A percentile compares a stretch with the other conserved stretches of the same genome.
Conservation (phyloP, 1,284 basidiomycete species). For the Moesziomyces sp. region DNA sequence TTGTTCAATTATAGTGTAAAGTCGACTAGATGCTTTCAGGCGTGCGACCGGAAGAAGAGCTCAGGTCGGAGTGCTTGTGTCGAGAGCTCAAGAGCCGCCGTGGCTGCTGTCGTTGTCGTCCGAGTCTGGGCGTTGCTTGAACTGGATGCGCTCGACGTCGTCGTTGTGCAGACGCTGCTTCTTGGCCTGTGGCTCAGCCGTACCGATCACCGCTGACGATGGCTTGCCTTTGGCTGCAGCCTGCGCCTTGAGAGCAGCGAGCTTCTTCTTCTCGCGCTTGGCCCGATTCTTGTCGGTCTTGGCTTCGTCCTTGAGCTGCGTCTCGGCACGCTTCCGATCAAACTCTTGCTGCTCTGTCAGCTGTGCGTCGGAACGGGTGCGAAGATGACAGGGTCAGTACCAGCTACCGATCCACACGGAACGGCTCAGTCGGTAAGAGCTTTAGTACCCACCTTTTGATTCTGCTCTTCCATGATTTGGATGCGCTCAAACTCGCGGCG, state of each 20-base stretch:
- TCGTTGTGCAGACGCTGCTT: slow-evolving; percentile 31
- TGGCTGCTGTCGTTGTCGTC: slow-evolving; percentile 1
- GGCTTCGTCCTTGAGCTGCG: slow-evolving; percentile 64
- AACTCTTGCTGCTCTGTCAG: slow-evolving; percentile 52
- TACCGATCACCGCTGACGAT: background rate
- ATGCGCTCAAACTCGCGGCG: slow-evolving; percentile 94
- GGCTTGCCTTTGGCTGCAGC: slow-evolving; percentile 31
- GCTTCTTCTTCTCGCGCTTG: slow-evolving; percentile 62
- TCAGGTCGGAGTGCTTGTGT: no score
- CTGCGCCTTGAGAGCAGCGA: slow-evolving; percentile 41
- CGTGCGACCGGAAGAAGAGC: no score
- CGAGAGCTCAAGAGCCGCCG: background rate
- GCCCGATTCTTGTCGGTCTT: slow-evolving; percentile 64
- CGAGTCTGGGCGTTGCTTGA: slow-evolving; percentile 26
- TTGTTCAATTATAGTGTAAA: no score
- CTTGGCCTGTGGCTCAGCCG: slow-evolving; percentile 27
- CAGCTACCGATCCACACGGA: no score
- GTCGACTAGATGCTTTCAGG: no score
- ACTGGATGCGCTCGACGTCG: slow-evolving; percentile 25
- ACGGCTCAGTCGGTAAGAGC: background rate
- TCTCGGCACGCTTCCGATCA: slow-evolving; percentile 30
- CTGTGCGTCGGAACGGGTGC: slow-evolving; percentile 13
- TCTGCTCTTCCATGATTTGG: slow-evolving; percentile 86
- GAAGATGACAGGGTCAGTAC: background rate
- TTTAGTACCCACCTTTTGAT: slow-evolving; percentile 75